A percentile compares a stretch with the other conserved stretches of the same genome.
These are phyloP conservation scores for Syncephalastrum sp. DNA, from an alignment of 371 early-diverging fungal species.

Conservation along the genomic window DNA sequence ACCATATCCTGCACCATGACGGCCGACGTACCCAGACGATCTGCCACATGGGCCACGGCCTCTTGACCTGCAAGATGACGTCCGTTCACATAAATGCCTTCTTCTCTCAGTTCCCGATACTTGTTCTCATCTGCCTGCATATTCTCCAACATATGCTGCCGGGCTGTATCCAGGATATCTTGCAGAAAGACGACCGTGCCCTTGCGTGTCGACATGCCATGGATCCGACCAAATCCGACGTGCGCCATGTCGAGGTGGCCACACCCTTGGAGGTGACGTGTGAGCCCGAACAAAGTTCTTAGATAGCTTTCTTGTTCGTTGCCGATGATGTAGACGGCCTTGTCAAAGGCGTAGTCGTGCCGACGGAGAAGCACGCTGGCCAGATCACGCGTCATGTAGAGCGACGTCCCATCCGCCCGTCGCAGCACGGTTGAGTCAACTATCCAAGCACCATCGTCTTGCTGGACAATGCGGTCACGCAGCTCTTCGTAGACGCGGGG, in stretches of 20 bases:
- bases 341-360: conserved; percentile 77
- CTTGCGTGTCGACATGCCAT: conserved; percentile 95
- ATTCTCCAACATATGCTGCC: conserved; percentile 44
- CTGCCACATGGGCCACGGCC: conserved; percentile 56
- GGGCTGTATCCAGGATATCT: conserved; percentile 89
- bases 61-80: not conserved
- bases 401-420: conserved; percentile 84
- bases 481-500: conserved; percentile 68
- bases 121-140: conserved; percentile 11
- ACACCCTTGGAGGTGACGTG: conserved; percentile 57
- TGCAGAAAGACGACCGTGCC: conserved; percentile 96
- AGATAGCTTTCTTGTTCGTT: conserved; percentile 90
- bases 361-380: conserved; percentile 87
- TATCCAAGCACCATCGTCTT: conserved; percentile 68
- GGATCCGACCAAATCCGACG: conserved; percentile 92
- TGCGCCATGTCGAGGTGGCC: conserved; percentile 64
- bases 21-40: conserved; percentile 77
- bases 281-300: conserved; percentile 88
- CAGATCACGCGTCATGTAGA: conserved; percentile 96
- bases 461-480: conserved; percentile 10
- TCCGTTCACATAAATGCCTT: no score
- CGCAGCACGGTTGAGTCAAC: conserved; percentile 76
- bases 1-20: conserved; percentile 94
- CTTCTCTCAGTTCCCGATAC: not conserved
- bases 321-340: conserved; percentile 92